phyloP scores from a whole-genome alignment of 1,139 yeast genomes.

The Suzukiozyma palmioleophila region DNA sequence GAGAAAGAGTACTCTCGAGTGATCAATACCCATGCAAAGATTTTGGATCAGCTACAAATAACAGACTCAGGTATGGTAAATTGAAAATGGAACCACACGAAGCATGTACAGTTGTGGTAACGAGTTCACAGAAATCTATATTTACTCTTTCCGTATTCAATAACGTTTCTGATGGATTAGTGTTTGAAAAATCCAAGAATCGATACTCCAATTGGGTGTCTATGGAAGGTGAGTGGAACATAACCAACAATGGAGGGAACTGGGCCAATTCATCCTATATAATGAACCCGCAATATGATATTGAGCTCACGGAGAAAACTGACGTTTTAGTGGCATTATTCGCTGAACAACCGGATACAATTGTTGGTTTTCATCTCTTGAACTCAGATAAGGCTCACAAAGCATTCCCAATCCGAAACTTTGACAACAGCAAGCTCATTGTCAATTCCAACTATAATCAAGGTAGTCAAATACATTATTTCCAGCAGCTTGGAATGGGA shows the following conservation, averaged over 20 bases:
- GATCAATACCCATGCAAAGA: constrained; percentile 23
- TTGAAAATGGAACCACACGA: constrained; percentile 20
- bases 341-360: constrained; percentile 13
- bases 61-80: constrained; percentile 22
- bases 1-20: constrained; percentile 29
- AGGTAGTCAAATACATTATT: constrained; percentile 15
- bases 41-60: constrained; percentile 24
- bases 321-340: constrained; percentile 22
- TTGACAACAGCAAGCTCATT: constrained; percentile 26
- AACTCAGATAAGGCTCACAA: constrained; percentile 18
- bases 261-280: constrained; percentile 48
- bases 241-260: constrained; percentile 51
- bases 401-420: constrained; percentile 19
- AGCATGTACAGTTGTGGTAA: constrained; percentile 22
- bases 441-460: constrained; percentile 24
- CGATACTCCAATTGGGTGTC: constrained; percentile 17
- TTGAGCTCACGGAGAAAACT: constrained; percentile 17
- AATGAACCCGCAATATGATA: constrained; percentile 59
- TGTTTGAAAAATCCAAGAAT: constrained; percentile 21
- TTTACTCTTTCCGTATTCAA: constrained; percentile 39
- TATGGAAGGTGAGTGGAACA: constrained; percentile 46
- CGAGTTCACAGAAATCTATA: constrained; percentile 19
- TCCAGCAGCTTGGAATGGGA: constrained; percentile 30
- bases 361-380: constrained; percentile 43
- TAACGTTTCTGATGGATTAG: constrained; percentile 17